Percentiles rank a stretch among this genome's conserved stretches.
These are phyloP conservation scores for Beauveria sp. DNA, from an alignment of 2,329 filamentous ascomycete genomes.

Conservation along the genomic window DNA sequence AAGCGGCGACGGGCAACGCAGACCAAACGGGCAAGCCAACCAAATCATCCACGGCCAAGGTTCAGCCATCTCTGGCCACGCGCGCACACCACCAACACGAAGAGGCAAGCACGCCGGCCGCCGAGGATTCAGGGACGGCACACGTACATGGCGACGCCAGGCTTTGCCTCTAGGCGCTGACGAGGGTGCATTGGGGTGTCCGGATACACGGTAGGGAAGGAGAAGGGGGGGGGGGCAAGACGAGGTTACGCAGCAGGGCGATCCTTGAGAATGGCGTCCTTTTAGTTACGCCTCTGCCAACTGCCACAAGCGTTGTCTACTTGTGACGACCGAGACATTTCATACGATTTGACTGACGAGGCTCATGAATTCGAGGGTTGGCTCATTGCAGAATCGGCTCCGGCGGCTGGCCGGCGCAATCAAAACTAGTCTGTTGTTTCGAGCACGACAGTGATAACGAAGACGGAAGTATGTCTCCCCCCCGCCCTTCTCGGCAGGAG, in stretches of 20 bases:
- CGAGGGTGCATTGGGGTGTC: background rate
- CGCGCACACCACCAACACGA: slow-evolving; percentile 2
- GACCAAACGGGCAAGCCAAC: background rate
- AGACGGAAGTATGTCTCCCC: background rate
- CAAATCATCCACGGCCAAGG: background rate
- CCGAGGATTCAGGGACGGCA: background rate
- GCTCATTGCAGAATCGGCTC: background rate
- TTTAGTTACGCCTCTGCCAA: background rate
- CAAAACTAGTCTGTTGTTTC: too few species aligned
- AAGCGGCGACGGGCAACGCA: background rate
- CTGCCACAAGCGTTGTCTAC: background rate
- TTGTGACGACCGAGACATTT: background rate
- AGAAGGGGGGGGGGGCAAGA: background rate
- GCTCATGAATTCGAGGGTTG: too few species aligned
- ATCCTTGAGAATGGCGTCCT: background rate
- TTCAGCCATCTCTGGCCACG: background rate
- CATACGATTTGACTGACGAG: too few species aligned
- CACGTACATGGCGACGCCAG: background rate
- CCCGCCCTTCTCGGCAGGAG: background rate
- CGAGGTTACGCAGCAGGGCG: background rate
- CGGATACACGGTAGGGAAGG: background rate
- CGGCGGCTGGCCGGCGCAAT: background rate
- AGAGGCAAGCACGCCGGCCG: background rate
- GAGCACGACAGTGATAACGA: background rate
- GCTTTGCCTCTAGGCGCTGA: background rate